A percentile compares a stretch with the other conserved stretches of the same genome.
phyloP scores from a whole-genome alignment of 129 eudicot genomes.

The Arctium lappa region DNA sequence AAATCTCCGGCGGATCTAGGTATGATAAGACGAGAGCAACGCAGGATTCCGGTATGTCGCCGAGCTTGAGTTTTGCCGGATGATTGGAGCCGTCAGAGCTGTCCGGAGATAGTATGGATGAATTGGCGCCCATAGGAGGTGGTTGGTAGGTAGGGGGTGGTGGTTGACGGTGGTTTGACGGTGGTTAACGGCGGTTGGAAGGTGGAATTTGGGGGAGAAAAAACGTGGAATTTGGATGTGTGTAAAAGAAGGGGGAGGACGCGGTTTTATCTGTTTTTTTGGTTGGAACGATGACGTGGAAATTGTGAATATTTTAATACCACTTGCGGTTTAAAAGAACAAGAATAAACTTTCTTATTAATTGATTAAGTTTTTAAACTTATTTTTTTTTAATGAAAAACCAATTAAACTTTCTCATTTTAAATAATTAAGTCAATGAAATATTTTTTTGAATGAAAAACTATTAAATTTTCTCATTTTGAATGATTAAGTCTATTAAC shows the following conservation, averaged over 20 bases:
- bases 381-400: no score
- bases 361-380: no score
- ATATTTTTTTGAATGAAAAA: no score
- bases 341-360: neutral
- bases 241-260: neutral
- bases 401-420: no score
- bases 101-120: slow-evolving; percentile 31
- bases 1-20: slow-evolving; percentile 81
- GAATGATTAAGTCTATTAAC: no score
- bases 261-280: slow-evolving; percentile 25
- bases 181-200: slow-evolving; percentile 11
- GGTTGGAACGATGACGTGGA: slow-evolving; percentile 24
- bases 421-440: no score
- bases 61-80: slow-evolving; percentile 53
- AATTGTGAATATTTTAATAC: neutral
- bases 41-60: slow-evolving; percentile 81
- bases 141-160: neutral
- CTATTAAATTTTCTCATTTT: no score
- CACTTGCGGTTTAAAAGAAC: neutral
- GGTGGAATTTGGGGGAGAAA: slow-evolving; percentile 18
- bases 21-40: slow-evolving; percentile 60
- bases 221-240: neutral
- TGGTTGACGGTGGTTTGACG: neutral
- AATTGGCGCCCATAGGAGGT: slow-evolving; percentile 58
- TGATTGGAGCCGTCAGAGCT: slow-evolving; percentile 27